Percentiles rank a stretch among this genome's conserved stretches.
These are phyloP conservation scores for Raphanus raphanistrum DNA, from an alignment of 345 rosid genomes.

Conservation along the genomic window DNA sequence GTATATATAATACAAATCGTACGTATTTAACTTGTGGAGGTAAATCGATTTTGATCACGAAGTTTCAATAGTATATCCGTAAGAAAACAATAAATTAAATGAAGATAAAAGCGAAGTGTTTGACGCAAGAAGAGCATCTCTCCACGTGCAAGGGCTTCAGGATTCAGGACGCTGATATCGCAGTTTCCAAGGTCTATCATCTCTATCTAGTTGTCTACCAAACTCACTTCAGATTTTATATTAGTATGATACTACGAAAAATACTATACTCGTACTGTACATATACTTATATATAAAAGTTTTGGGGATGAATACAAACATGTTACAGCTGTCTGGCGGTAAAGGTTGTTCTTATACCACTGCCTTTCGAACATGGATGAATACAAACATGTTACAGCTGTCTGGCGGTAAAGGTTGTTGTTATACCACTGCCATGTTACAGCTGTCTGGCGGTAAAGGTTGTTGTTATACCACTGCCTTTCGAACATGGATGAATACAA, in stretches of 20 bases:
- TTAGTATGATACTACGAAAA: neutral
- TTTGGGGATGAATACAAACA: too few relatives aligned
- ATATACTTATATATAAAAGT: too few relatives aligned
- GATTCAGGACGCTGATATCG: slow-evolving; percentile 31
- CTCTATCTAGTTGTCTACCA: slow-evolving; percentile 29
- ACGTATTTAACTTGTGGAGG: slow-evolving; percentile 15
- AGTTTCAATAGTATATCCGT: neutral
- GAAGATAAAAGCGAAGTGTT: slow-evolving; percentile 14
- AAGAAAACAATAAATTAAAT: neutral
- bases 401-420: too few relatives aligned
- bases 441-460: too few relatives aligned
- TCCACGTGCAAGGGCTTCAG: slow-evolving; percentile 34
- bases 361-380: too few relatives aligned
- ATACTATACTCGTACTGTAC: neutral
- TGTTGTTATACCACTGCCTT: too few relatives aligned
- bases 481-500: too few relatives aligned
- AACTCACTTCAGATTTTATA: slow-evolving; percentile 9
- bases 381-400: too few relatives aligned
- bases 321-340: too few relatives aligned
- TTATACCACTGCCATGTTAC: too few relatives aligned
- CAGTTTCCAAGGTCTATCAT: slow-evolving; percentile 30
- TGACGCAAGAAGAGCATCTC: slow-evolving; percentile 39
- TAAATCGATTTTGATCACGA: neutral
- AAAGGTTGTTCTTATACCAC: too few relatives aligned
- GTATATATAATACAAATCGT: neutral